A percentile compares a stretch with the other conserved stretches of the same genome.
These are phyloP conservation scores for Podosphaera fusca DNA, from an alignment of 2,329 filamentous ascomycete species.

Conservation along the genomic window DNA sequence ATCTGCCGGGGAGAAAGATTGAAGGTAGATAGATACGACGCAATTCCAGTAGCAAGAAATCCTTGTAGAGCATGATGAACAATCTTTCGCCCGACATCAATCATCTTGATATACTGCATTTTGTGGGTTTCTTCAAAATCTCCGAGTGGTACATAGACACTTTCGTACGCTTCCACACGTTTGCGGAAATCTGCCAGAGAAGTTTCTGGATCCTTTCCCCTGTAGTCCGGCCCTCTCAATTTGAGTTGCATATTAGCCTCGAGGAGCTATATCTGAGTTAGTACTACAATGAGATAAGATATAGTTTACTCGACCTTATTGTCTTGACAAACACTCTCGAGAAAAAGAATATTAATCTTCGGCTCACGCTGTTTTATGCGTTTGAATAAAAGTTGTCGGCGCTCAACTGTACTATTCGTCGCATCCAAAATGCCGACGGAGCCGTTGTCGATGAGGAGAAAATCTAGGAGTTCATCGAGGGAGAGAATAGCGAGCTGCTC, in stretches of 20 bases:
- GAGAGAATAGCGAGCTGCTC: constrained; percentile 87
- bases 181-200: constrained; percentile 81
- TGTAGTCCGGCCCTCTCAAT: constrained; percentile 87
- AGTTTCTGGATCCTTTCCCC: constrained; percentile 67
- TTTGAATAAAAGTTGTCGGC: constrained; percentile 63
- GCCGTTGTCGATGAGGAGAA: constrained; percentile 59
- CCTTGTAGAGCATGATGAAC: constrained; percentile 76
- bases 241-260: constrained; percentile 96
- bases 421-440: constrained; percentile 91
- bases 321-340: constrained; percentile 84
- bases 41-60: constrained; percentile 77
- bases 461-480: constrained; percentile 75
- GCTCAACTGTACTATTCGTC: constrained; percentile 81
- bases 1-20: constrained; percentile 89
- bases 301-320: constrained; percentile 26
- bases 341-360: constrained; percentile 74
- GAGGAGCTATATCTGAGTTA: constrained; percentile 29
- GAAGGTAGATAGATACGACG: constrained; percentile 90
- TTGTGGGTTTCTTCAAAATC: constrained; percentile 76
- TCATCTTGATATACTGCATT: constrained; percentile 88
- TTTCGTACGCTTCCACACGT: constrained; percentile 80
- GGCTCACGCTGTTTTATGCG: constrained; percentile 65
- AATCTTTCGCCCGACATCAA: constrained; percentile 88
- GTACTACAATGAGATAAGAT: neutral
- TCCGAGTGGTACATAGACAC: constrained; percentile 76